Evolutionary conservation across 139 green algal genomes (phyloP).

Genomic region (Nannochloris sp.): DNA sequence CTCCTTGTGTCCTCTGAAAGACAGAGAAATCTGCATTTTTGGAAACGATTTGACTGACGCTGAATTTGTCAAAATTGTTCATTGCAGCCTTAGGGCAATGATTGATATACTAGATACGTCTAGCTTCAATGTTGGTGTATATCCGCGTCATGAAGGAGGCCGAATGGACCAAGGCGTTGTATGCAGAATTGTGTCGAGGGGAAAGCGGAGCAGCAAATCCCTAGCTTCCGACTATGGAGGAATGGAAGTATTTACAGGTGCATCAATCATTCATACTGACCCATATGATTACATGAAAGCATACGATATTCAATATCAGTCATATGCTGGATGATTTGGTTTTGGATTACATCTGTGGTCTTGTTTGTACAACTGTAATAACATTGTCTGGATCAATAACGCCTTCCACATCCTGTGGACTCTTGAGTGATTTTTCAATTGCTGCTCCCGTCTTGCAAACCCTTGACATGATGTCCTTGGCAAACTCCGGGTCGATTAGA

Average conservation of each 20-base stretch:
- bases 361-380: slow-evolving; percentile 92
- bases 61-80: slow-evolving; percentile 42
- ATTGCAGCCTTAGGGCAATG: slow-evolving; percentile 44
- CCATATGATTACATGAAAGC: slow-evolving; percentile 32
- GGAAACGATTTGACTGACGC: slow-evolving; percentile 28
- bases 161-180: slow-evolving; percentile 27
- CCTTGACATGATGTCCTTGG: slow-evolving; percentile 40
- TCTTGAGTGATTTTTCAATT: slow-evolving; percentile 29
- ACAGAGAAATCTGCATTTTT: slow-evolving; percentile 53
- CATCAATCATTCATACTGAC: slow-evolving; percentile 74
- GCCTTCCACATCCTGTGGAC: slow-evolving; percentile 90
- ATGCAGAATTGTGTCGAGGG: slow-evolving; percentile 52
- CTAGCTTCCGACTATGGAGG: slow-evolving; percentile 64
- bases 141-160: neutral
- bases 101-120: slow-evolving; percentile 57
- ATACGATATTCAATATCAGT: slow-evolving; percentile 4
- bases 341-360: slow-evolving; percentile 73
- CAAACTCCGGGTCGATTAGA: slow-evolving; percentile 58
- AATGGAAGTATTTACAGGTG: slow-evolving; percentile 71
- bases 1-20: slow-evolving; percentile 50
- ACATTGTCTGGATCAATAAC: slow-evolving; percentile 71
- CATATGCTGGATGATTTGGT: neutral
- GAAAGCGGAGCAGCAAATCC: slow-evolving; percentile 29
- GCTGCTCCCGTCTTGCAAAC: slow-evolving; percentile 37
- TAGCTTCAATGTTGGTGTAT: slow-evolving; percentile 57